phyloP scores from a whole-genome alignment of 1,284 basidiomycete genomes.

The Polyporus tsugae region DNA sequence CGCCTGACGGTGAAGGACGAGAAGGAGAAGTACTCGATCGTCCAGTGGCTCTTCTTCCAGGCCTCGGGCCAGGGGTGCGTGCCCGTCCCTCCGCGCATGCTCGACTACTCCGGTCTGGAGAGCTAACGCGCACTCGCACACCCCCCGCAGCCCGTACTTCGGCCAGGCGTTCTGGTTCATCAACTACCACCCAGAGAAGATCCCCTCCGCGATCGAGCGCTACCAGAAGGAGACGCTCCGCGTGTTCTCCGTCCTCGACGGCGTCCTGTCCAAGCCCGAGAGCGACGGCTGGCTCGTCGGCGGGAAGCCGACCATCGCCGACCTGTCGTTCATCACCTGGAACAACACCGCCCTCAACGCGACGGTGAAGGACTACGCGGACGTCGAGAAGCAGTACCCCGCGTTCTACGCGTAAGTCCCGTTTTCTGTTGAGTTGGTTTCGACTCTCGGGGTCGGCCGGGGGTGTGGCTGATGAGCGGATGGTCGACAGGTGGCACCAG shows the following conservation, averaged over 20 bases:
- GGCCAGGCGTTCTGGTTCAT: constrained; percentile 42
- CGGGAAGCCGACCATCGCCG: constrained; percentile 37
- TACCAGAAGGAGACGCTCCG: constrained; percentile 45
- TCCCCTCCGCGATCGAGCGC: constrained; percentile 41
- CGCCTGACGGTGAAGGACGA: constrained; percentile 34
- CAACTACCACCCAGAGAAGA: constrained; percentile 35
- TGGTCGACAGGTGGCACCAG: constrained; percentile 20
- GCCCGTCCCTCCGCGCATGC: too few species aligned
- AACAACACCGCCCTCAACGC: constrained; percentile 24
- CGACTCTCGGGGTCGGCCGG: neutral
- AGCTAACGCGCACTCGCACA: neutral
- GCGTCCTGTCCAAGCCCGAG: constrained; percentile 36
- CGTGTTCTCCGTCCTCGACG: constrained; percentile 44
- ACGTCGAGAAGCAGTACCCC: constrained; percentile 31
- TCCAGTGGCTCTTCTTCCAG: constrained; percentile 41
- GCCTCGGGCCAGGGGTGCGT: constrained; percentile 39
- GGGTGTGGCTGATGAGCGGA: neutral
- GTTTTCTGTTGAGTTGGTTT: neutral
- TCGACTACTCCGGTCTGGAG: too few species aligned
- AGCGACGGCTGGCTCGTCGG: constrained; percentile 30
- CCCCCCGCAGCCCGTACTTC: constrained; percentile 34
- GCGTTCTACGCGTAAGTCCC: constrained; percentile 28
- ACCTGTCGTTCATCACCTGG: constrained; percentile 36
- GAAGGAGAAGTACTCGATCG: constrained; percentile 30
- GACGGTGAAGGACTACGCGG: constrained; percentile 22